Evolutionary conservation across 768 basidiomycete species (phyloP).

Genomic region (Ramaria sp.): DNA sequence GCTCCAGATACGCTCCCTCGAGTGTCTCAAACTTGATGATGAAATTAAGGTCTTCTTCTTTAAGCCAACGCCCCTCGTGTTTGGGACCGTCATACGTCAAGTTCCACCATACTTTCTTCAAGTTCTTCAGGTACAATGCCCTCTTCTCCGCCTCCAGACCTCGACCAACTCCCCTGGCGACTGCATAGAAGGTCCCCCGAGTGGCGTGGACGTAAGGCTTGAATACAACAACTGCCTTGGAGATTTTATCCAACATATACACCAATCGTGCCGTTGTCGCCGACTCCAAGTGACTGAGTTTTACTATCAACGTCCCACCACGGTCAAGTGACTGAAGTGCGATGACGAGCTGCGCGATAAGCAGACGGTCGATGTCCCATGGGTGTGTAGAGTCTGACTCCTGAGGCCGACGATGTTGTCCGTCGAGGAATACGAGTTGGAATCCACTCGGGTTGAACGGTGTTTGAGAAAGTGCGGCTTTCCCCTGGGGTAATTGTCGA

Average conservation of each 20-base stretch:
- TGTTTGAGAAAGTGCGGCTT: not conserved
- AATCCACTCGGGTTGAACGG: constrained; percentile 11
- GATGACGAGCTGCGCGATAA: constrained; percentile 23
- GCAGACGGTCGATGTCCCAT: constrained; percentile 17
- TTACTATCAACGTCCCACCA: constrained; percentile 22
- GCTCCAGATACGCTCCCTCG: constrained; percentile 13
- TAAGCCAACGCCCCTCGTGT: constrained; percentile 14
- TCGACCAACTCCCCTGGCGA: constrained; percentile 19
- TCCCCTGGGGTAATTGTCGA: not conserved
- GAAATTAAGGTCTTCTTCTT: constrained; percentile 20
- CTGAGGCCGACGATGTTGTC: constrained; percentile 21
- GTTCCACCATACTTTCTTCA: constrained; percentile 20
- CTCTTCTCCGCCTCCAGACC: constrained; percentile 10
- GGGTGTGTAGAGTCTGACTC: constrained; percentile 2
- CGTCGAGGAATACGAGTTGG: constrained; percentile 24
- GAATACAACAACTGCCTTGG: constrained; percentile 15
- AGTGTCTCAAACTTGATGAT: constrained; percentile 16
- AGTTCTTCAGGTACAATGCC: constrained; percentile 10
- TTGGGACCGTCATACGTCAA: constrained; percentile 15
- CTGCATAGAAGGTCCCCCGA: constrained; percentile 22
- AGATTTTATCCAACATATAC: constrained; percentile 20
- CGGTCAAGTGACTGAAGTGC: constrained; percentile 16
- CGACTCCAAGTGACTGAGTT: constrained; percentile 21
- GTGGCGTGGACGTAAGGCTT: constrained; percentile 24
- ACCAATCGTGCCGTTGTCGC: constrained; percentile 20